Conservation (phyloP, 495 filamentous ascomycete genomes). For the Aspergillus ellipticus region DNA sequence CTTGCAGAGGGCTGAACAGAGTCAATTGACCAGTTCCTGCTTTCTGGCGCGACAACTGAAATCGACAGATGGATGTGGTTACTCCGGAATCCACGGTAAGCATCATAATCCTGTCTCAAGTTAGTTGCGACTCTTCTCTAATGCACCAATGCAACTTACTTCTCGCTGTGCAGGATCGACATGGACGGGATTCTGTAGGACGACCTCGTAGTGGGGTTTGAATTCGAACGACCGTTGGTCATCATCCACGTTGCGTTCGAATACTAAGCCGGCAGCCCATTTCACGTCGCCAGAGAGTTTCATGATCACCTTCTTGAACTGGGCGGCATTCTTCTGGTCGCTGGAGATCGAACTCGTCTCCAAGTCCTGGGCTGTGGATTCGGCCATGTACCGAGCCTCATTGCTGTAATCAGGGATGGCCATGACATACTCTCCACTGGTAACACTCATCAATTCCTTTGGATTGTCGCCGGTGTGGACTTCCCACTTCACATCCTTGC, state of each 20-base stretch:
- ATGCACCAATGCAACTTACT: constrained; percentile 20
- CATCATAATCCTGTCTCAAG: constrained; percentile 65
- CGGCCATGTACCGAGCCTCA: constrained; percentile 68
- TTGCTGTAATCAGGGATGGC: constrained; percentile 91
- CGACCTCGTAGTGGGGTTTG: constrained; percentile 86
- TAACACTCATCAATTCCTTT: constrained; percentile 89
- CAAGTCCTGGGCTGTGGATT: constrained; percentile 52
- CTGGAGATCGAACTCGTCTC: constrained; percentile 61
- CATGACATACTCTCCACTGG: constrained; percentile 89
- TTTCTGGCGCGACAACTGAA: constrained; percentile 77
- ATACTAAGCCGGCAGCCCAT: constrained; percentile 86
- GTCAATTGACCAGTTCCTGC: constrained; percentile 68
- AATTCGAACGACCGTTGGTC: constrained; percentile 78
- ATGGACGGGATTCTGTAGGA: constrained; percentile 73
- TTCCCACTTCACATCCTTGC: constrained; percentile 83
- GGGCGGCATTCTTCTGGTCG: constrained; percentile 65
- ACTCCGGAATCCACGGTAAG: constrained; percentile 89
- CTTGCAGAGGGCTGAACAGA: constrained; percentile 71
- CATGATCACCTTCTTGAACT: constrained; percentile 98
- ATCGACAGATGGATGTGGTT: constrained; percentile 93
- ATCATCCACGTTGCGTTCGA: constrained; percentile 70
- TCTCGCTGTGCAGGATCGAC: constrained; percentile 54
- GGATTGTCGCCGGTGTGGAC: constrained; percentile 80
- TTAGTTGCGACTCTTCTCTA: background rate
- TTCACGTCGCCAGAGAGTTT: constrained; percentile 93